Percentiles rank a stretch among this genome's conserved stretches.
These are phyloP conservation scores for Diutina rugosa DNA, from an alignment of 1,139 yeast species.

Conservation along the genomic window DNA sequence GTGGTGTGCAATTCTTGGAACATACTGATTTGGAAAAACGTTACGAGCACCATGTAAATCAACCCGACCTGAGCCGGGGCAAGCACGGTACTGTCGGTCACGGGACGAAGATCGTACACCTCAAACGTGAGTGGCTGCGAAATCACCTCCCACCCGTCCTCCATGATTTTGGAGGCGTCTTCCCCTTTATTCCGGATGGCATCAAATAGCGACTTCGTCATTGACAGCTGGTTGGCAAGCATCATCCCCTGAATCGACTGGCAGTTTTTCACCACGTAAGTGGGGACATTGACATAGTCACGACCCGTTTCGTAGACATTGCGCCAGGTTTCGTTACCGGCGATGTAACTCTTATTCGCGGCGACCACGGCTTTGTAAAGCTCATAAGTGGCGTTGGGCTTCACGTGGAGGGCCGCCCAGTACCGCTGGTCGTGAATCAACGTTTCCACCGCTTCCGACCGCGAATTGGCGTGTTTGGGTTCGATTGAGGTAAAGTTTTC, in stretches of 20 bases:
- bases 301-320: constrained; percentile 34
- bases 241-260: neutral
- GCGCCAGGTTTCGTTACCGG: constrained; percentile 3
- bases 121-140: neutral
- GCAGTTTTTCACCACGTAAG: constrained; percentile 10
- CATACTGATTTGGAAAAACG: constrained; percentile 38
- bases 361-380: constrained; percentile 17
- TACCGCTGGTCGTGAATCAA: constrained; percentile 34
- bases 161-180: neutral
- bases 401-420: constrained; percentile 41
- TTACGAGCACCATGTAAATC: constrained; percentile 58
- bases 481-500: constrained; percentile 4
- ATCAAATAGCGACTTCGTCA: constrained; percentile 10
- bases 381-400: constrained; percentile 27
- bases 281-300: constrained; percentile 19
- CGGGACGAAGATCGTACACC: constrained; percentile 35
- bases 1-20: constrained; percentile 39
- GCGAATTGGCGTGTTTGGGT: constrained; percentile 18
- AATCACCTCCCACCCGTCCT: neutral
- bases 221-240: neutral
- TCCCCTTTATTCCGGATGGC: neutral
- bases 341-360: neutral
- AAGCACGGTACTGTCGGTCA: constrained; percentile 31
- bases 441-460: constrained; percentile 18
- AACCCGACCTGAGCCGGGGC: constrained; percentile 70